phyloP scores from a whole-genome alignment of 2,329 filamentous ascomycete species.

The Fusarium beomiforme region DNA sequence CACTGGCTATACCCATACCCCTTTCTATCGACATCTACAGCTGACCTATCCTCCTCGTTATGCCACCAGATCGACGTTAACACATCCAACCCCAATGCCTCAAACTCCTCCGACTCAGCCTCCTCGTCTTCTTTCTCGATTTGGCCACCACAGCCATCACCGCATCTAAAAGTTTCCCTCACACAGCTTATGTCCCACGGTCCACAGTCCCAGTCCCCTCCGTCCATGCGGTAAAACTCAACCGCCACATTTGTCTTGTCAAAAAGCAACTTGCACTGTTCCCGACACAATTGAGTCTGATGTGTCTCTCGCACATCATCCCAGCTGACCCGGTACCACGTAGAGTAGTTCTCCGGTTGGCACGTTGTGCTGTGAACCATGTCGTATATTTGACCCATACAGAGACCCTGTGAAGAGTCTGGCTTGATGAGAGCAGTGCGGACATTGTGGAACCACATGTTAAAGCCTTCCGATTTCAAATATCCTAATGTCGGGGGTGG shows the following conservation, averaged over 20 bases:
- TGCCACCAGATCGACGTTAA: constrained; percentile 8
- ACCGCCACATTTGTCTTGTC: constrained; percentile 10
- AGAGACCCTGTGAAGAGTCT: constrained; percentile 3
- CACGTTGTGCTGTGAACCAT: constrained; percentile 18
- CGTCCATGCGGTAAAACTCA: constrained; percentile 13
- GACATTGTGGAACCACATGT: constrained; percentile 19
- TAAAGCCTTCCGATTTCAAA: constrained; percentile 7
- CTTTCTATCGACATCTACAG: constrained; percentile 10
- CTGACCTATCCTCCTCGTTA: constrained; percentile 12
- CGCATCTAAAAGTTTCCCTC: constrained; percentile 6
- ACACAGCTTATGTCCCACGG: constrained; percentile 14
- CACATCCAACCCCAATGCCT: constrained; percentile 5
- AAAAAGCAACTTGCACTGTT: constrained; percentile 5
- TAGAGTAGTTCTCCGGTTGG: neutral
- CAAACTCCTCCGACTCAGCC: constrained; percentile 6
- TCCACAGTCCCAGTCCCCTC: constrained; percentile 8
- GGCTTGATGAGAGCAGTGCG: constrained; percentile 1
- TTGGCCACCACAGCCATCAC: neutral
- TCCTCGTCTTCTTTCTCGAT: neutral
- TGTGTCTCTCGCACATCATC: neutral
- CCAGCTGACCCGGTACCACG: constrained; percentile 23
- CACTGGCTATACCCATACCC: constrained; percentile 9
- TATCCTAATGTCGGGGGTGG: constrained; percentile 35
- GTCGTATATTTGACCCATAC: constrained; percentile 36
- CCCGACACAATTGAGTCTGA: neutral